These are phyloP conservation scores for Globisporangium nunn DNA, from an alignment of 352 stramenopile genomes.

Conservation along the genomic window DNA sequence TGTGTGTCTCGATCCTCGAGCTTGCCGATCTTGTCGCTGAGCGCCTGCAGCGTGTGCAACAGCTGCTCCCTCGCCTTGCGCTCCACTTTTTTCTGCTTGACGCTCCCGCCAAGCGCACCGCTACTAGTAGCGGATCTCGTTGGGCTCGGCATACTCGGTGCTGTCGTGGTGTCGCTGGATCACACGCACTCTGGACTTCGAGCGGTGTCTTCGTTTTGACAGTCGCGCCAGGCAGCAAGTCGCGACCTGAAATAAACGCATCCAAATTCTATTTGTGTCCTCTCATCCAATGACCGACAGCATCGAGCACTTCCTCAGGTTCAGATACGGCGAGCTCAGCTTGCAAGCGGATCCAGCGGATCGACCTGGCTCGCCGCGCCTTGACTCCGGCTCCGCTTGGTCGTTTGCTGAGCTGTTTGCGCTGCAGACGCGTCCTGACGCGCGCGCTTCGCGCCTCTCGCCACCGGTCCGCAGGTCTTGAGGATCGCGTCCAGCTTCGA, in stretches of 20 bases:
- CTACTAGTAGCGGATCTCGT: not conserved
- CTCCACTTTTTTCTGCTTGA: slow-evolving; percentile 38
- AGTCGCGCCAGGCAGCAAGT: too few relatives aligned
- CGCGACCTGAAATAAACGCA: too few relatives aligned
- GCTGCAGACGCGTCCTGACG: not conserved
- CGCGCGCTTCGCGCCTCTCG: not conserved
- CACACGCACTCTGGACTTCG: too few relatives aligned
- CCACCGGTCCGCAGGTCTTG: slow-evolving; percentile 23
- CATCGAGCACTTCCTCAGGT: too few relatives aligned
- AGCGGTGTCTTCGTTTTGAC: too few relatives aligned
- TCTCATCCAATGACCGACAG: too few relatives aligned
- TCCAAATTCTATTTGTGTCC: too few relatives aligned
- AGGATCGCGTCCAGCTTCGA: slow-evolving; percentile 53
- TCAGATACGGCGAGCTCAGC: not conserved
- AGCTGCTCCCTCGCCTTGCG: slow-evolving; percentile 36
- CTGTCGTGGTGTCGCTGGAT: too few relatives aligned
- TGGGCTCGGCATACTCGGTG: not conserved
- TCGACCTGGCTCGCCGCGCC: not conserved
- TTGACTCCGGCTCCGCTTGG: slow-evolving; percentile 1
- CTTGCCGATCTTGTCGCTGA: slow-evolving; percentile 42
- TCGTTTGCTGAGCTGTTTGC: not conserved
- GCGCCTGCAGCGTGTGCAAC: slow-evolving; percentile 23
- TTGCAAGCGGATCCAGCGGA: not conserved
- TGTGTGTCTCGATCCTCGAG: slow-evolving; percentile 66
- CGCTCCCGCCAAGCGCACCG: slow-evolving; percentile 2